Base-by-base conservation (phyloP, 108 stramenopile genomes). In the Skeletonema potamos region DNA sequence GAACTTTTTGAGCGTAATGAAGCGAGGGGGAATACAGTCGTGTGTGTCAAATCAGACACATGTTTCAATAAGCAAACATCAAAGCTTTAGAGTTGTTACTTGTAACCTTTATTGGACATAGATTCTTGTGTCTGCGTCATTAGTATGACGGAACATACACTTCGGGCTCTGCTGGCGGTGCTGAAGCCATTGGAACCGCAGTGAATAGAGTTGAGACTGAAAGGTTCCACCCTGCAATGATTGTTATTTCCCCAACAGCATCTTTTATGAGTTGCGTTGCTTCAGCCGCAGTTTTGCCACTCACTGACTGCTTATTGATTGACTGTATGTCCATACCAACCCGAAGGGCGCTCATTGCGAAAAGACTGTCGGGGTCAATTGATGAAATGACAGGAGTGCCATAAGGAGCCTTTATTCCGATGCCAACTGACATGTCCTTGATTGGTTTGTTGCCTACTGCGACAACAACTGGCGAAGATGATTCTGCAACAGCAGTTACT, bases 1-100 rank as follows among this genome's bases (percentile, higher is more conserved):
- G 86, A 87, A 33, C 62, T 90, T 61, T 90, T 87, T 72, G 89
- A 90, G 55, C 34, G 22, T 20, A 86, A 90, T 64, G 36, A 66
- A 20, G 89, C 85, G 4, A 68, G 84, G 63, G 89, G 86, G 6
- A 82, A 82, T 55, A 82, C 81, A 39, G 81, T 82, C 17, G 64
- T 82, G 62, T 77, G 75, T 39, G 43, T 76, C 18, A 70, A 54
- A 58, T 62, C 61, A 51, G 70, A 71, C 17, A 64, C 61, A 51
- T 48, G 44, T 24, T 54, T 51, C 17, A 44, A 17, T 22, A n/a
- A 4, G 6, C 48, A 51, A 51, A 51, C 18, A 51, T 51, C 48
- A 22, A 51, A 51, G 22, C 48, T 51, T n/a, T 51, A 51, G n/a
- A 15, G 20, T 48, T 22, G 46, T 48, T 15, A 48, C 46, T 22